Conservation (phyloP, 495 filamentous ascomycete genomes). For the Tetracladium marchalianum region DNA sequence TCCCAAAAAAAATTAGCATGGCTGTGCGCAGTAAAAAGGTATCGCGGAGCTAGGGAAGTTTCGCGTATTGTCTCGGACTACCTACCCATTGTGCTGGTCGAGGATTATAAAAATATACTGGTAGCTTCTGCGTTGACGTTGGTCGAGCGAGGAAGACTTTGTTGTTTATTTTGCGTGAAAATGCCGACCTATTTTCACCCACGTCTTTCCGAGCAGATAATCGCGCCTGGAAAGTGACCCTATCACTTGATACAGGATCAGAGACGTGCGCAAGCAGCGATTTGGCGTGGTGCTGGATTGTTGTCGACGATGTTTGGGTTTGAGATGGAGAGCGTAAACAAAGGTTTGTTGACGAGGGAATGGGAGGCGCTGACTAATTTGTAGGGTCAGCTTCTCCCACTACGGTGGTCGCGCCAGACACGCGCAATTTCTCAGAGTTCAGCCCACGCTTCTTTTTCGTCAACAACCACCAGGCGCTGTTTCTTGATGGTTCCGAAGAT, state of each 20-base stretch:
- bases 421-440: too few species aligned
- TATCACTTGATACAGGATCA: constrained; percentile 6
- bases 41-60: not conserved
- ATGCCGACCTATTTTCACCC: not conserved
- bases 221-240: constrained; percentile 1
- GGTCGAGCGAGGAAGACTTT: constrained; percentile 8
- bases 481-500: too few species aligned
- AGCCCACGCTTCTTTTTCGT: too few species aligned
- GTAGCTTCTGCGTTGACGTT: not conserved
- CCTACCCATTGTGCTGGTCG: constrained; percentile 13
- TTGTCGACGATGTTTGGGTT: too few species aligned
- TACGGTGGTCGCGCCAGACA: too few species aligned
- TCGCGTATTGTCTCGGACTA: not conserved
- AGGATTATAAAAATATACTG: not conserved
- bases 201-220: not conserved
- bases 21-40: not conserved
- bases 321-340: too few species aligned
- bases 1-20: constrained; percentile 10
- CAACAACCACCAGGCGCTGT: too few species aligned
- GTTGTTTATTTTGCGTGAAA: constrained; percentile 15
- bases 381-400: too few species aligned
- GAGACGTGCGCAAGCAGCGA: too few species aligned
- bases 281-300: too few species aligned
- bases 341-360: too few species aligned
- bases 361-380: too few species aligned